phyloP scores from a whole-genome alignment of 495 filamentous ascomycete species.

The Penicillium egyptiacum region DNA sequence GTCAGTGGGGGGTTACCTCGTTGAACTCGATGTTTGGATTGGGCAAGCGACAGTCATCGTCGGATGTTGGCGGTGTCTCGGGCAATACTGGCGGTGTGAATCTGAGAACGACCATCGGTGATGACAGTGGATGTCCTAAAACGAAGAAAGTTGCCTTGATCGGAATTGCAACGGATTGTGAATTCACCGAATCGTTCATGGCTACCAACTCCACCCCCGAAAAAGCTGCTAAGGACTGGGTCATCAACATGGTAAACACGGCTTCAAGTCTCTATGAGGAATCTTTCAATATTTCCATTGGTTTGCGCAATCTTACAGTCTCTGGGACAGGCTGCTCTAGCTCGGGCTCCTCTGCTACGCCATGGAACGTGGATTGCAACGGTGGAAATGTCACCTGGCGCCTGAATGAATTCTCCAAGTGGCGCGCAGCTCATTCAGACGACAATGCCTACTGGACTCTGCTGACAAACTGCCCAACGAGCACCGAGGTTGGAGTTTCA shows the following conservation, averaged over 20 bases:
- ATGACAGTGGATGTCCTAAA: constrained; percentile 75
- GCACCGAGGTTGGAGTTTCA: constrained; percentile 83
- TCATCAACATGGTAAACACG: constrained; percentile 81
- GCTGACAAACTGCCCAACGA: constrained; percentile 80
- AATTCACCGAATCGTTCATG: constrained; percentile 70
- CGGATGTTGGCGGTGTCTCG: constrained; percentile 49
- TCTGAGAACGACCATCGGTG: constrained; percentile 75
- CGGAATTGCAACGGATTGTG: constrained; percentile 91
- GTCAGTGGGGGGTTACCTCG: constrained; percentile 54
- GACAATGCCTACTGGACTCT: constrained; percentile 92
- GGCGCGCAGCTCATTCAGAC: constrained; percentile 75
- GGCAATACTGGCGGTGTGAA: constrained; percentile 87
- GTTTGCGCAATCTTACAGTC: constrained; percentile 81
- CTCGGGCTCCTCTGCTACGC: constrained; percentile 58
- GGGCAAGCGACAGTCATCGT: constrained; percentile 46
- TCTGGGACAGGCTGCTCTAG: constrained; percentile 66
- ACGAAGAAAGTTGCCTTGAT: constrained; percentile 88
- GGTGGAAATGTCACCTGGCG: constrained; percentile 68
- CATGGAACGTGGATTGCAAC: constrained; percentile 80
- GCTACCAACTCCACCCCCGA: constrained; percentile 37
- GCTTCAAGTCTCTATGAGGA: constrained; percentile 85
- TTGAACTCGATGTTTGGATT: constrained; percentile 57
- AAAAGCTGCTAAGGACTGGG: constrained; percentile 60
- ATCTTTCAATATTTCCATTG: constrained; percentile 91
- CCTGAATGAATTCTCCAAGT: constrained; percentile 82